phyloP scores from a whole-genome alignment of 192 early-diverging fungal genomes.

The Backusella mclennaniae region DNA sequence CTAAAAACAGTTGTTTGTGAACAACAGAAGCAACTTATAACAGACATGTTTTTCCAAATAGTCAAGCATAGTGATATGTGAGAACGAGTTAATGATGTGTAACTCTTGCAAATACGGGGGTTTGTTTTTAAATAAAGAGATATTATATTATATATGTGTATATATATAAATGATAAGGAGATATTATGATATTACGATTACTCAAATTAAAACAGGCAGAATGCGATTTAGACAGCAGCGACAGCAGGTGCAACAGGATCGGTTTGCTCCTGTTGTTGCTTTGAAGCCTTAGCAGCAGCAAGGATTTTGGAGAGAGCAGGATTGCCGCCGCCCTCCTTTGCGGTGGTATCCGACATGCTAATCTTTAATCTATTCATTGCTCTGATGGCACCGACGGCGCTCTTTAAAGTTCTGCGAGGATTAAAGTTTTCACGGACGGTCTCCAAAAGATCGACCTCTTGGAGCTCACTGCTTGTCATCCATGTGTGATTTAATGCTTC shows the following conservation, averaged over 20 bases:
- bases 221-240: not conserved
- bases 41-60: not conserved
- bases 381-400: constrained; percentile 61
- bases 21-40: not conserved
- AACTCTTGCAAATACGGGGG: not conserved
- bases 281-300: not conserved
- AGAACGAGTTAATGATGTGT: not conserved
- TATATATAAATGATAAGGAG: not conserved
- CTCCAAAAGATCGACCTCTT: constrained; percentile 81
- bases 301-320: not conserved
- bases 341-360: not conserved
- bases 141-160: too few relatives aligned
- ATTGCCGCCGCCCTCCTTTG: not conserved
- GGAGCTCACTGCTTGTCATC: constrained; percentile 62
- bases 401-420: constrained; percentile 58
- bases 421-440: constrained; percentile 78
- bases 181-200: not conserved
- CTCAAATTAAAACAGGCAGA: not conserved
- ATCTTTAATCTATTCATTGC: constrained; percentile 53
- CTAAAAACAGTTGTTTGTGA: not conserved
- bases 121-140: not conserved
- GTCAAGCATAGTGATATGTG: not conserved
- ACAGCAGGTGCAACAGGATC: not conserved
- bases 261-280: not conserved
- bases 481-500: constrained; percentile 86